A percentile compares a stretch with the other conserved stretches of the same genome.
These are phyloP conservation scores for Ceratocystis harringtonii DNA, from an alignment of 2,329 filamentous ascomycete genomes.

Conservation along the genomic window DNA sequence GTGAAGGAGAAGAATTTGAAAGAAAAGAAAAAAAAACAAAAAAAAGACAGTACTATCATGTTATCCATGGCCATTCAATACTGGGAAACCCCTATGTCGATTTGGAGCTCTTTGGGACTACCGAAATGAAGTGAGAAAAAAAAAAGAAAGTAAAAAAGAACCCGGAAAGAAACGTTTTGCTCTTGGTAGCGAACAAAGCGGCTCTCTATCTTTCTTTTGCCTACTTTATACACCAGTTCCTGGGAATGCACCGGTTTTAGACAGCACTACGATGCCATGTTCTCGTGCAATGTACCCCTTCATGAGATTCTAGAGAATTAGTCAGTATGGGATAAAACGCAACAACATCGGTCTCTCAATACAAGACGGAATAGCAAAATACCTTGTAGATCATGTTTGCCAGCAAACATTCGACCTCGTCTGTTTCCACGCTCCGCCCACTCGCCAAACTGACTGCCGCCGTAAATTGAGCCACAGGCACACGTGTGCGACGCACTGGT, in stretches of 20 bases:
- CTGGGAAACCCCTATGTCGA: background rate
- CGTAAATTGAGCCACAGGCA: conserved; percentile 71
- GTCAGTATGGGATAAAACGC: background rate
- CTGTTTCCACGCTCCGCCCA: conserved; percentile 55
- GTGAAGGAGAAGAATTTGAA: background rate
- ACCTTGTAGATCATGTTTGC: conserved; percentile 99
- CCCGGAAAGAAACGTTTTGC: background rate
- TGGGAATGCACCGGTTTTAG: conserved; percentile 85
- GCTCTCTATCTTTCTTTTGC: background rate
- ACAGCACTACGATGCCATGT: conserved; percentile 76
- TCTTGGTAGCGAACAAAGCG: background rate
- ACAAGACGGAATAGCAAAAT: conserved; percentile 20
- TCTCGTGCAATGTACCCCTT: conserved; percentile 96
- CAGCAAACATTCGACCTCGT: conserved; percentile 89
- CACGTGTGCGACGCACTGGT: conserved; percentile 54
- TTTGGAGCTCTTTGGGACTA: background rate
- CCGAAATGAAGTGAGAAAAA: background rate
- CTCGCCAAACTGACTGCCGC: conserved; percentile 67
- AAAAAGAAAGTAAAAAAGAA: background rate
- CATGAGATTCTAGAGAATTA: conserved; percentile 57
- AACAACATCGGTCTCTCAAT: background rate
- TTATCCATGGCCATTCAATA: background rate
- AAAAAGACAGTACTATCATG: background rate
- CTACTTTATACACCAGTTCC: conserved; percentile 53
- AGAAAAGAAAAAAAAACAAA: background rate